Evolutionary conservation across 2,329 filamentous ascomycete genomes (phyloP), one percentile per base, ranked within the genome.

Genomic region (Orbilia blumenaviensis): DNA sequence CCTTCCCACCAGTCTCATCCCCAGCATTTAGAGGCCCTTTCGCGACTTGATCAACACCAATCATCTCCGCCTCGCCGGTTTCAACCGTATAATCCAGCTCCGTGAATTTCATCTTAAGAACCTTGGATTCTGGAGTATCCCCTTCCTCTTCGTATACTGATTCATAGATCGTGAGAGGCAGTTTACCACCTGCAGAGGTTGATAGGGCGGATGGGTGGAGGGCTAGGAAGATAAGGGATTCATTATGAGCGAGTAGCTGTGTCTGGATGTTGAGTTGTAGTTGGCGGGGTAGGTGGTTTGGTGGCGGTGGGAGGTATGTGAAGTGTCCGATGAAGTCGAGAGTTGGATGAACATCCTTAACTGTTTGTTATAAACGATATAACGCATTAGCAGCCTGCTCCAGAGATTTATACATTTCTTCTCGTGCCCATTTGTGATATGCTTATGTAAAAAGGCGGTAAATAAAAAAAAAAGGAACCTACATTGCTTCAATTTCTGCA

Each of bases 11-110:
- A 78, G 58, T 50, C 81, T 80, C 77, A 80, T 80, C 58, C 78
- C 64, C 34, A 23, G 93, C 94, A 80, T 92, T 94, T 54, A 92
- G 92, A 52, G 91, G 92, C 41, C 92, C 92, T 62, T 90, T 90
- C 0, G 94, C 94, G 18, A 99, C 91, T 79, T 94, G 96, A 83
- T 97, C 93, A 81, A 99, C 92, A 79, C 92, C 92, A 79, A 99
- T 98, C 93, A 97, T 97, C 83, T 99, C 95, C 0, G 94, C 94
- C 82, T 98, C 94, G 8, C 92, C 93, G 0, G 94, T 97, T 84
- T 98, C 95, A 1, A 98, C 90, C 0, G 91, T 91, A 82, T 95
- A 98, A 1, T 91, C 89, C 8, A 98, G 84, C 81, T 96, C 91
- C 74, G 90, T 88, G 83, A 98, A 98, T 80, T 88, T 91, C 75